Evolutionary conservation across 2,329 filamentous ascomycete genomes (phyloP).

Genomic region (Trichoderma cornu-damae): DNA sequence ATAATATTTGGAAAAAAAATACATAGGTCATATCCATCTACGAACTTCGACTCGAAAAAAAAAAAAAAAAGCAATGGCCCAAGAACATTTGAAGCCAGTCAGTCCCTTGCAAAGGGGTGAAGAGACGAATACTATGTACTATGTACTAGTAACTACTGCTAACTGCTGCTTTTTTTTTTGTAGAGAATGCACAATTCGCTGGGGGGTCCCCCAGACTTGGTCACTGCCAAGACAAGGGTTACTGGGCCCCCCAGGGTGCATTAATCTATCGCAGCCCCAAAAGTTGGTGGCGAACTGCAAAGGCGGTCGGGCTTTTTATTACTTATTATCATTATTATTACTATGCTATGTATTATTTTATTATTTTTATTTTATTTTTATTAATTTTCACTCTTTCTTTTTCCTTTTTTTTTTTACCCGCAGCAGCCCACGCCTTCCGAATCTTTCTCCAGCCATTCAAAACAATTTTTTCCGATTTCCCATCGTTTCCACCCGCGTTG

Average conservation of each 20-base stretch:
- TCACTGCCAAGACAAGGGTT: background rate
- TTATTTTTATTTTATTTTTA: no score
- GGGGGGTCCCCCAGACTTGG: background rate
- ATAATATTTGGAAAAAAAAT: conserved; percentile 2
- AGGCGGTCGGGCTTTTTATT: background rate
- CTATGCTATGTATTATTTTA: no score
- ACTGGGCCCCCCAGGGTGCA: background rate
- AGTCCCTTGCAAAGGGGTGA: conserved; percentile 16
- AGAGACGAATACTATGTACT: background rate
- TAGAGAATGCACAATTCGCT: background rate
- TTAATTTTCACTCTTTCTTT: background rate
- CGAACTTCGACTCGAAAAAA: conserved; percentile 8
- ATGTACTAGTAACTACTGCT: no score
- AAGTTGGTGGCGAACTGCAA: conserved; percentile 15
- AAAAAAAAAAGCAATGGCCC: conserved; percentile 2
- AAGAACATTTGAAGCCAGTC: conserved; percentile 4
- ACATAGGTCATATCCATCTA: background rate
- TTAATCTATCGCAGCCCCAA: conserved; percentile 12
- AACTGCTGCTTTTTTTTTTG: no score
- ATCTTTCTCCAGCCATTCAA: no score
- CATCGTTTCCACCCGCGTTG: no score
- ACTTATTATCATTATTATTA: no score
- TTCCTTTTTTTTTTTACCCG: background rate
- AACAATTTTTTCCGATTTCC: no score
- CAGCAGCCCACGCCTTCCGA: background rate